Evolutionary conservation across 148 eudicot species (phyloP), one percentile per base, ranked within the genome.

Genomic region (Polygonum aviculare): DNA sequence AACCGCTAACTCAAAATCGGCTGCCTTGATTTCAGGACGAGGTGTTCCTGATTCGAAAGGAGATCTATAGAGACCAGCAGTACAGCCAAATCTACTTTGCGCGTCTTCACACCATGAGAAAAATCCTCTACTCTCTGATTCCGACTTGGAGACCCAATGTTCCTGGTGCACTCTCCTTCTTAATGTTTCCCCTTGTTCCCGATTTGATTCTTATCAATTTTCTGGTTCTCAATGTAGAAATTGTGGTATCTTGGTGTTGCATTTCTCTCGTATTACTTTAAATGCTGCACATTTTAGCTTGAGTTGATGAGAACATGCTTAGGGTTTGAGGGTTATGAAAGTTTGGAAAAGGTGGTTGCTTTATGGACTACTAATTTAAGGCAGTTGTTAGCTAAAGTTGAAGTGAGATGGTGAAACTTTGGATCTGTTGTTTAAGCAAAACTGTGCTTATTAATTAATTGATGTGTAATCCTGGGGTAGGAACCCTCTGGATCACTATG

Each of bases 61-160:
- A 92, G 81, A 84, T 81, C 70, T 95, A 95, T 74, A 89, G 83
- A 49, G 98, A 97, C 48, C 98, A 95, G 78, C 98, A 95, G 76
- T 95, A 90, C 84, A 95, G 98, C 77, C 98, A 92, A 65, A 88
- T 95, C 19, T 95, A 95, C 84, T 90, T 85, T 76, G 90, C 90
- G 31, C 79, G 98, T 75, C 88, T 94, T 50, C 96, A 89, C 60
- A 44, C 87, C 75, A 81, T 92, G 92, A 87, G 97, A 76, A 92
- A 96, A 21, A 87, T 92, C 15, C 81, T 94, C 75, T 87, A 90
- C 87, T 90, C 98, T 80, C 89, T 94, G 44, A 76, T 92, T 74
- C 98, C 97, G 73, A 82, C 69, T 38, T 92, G 96, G 97, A 95
- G 92, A 78, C 90, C 98, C 78, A 89, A 88, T 57, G 73, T 90